Conservation (phyloP, 306 rosid species). For the Quercus ilex region DNA sequence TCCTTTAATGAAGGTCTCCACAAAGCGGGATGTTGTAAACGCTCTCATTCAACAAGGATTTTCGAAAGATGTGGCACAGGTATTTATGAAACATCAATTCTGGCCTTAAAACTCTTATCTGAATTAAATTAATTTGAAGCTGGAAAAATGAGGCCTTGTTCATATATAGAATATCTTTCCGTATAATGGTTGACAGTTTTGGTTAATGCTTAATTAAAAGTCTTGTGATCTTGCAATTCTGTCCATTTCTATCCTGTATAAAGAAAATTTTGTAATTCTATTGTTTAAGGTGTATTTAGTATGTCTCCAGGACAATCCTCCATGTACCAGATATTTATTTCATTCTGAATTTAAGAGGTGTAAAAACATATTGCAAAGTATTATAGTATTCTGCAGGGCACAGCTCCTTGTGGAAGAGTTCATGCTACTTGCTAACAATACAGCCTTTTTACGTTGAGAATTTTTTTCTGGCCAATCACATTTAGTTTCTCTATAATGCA, state of each 20-base stretch:
- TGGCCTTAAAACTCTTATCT: not conserved
- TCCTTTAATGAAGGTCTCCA: conserved; percentile 51
- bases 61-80: conserved; percentile 92
- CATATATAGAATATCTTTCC: not conserved
- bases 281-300: not conserved
- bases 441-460: not conserved
- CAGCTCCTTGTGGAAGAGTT: not conserved
- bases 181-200: not conserved
- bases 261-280: not conserved
- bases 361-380: not conserved
- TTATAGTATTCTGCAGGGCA: not conserved
- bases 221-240: not conserved
- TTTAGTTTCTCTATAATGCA: not conserved
- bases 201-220: not conserved
- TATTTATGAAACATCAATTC: conserved; percentile 19
- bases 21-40: conserved; percentile 62
- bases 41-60: conserved; percentile 72
- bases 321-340: not conserved
- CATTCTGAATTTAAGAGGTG: not conserved
- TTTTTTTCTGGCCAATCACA: not conserved
- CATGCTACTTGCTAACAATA: not conserved
- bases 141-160: not conserved
- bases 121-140: not conserved
- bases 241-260: not conserved
- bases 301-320: not conserved